phyloP scores from a whole-genome alignment of 2,329 filamentous ascomycete species.

The Raffaelea ambrosiae region DNA sequence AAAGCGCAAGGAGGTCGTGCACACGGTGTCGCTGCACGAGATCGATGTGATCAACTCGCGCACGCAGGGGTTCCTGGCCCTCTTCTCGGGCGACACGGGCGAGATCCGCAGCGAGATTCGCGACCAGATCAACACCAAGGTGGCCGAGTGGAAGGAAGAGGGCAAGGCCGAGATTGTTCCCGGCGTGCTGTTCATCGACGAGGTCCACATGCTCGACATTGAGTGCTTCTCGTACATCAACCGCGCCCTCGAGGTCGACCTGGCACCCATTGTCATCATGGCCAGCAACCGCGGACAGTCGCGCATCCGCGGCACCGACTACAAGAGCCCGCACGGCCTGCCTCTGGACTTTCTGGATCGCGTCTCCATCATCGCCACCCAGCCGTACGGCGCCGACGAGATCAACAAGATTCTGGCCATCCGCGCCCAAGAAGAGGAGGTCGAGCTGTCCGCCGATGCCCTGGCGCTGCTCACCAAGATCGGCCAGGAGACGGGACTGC shows the following conservation, averaged over 20 bases:
- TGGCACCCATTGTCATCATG: constrained; percentile 98
- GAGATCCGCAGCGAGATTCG: constrained; percentile 96
- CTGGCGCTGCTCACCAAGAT: constrained; percentile 93
- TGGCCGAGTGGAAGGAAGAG: constrained; percentile 98
- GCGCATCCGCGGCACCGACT: constrained; percentile 86
- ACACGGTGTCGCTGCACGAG: constrained; percentile 94
- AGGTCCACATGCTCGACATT: constrained; percentile 99
- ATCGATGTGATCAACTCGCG: constrained; percentile 99
- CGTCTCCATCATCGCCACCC: constrained; percentile 92
- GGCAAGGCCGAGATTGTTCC: constrained; percentile 98
- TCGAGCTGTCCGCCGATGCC: constrained; percentile 83
- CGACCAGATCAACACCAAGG: constrained; percentile 98
- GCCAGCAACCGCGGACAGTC: constrained; percentile 92
- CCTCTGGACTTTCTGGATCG: constrained; percentile 94
- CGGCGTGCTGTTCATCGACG: constrained; percentile 94
- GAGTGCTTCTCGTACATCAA: constrained; percentile 99
- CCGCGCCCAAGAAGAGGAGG: constrained; percentile 89
- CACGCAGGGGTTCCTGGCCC: constrained; percentile 94
- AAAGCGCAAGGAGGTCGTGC: constrained; percentile 92
- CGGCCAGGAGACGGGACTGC: constrained; percentile 79
- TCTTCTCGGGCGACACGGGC: constrained; percentile 96
- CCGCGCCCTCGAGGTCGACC: constrained; percentile 85
- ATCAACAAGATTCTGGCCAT: constrained; percentile 89
- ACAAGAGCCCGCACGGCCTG: constrained; percentile 85
- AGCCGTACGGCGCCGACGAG: constrained; percentile 72